A percentile compares a stretch with the other conserved stretches of the same genome.
These are phyloP conservation scores for Gastrodia elata DNA, from an alignment of 106 monocot species.

Conservation along the genomic window DNA sequence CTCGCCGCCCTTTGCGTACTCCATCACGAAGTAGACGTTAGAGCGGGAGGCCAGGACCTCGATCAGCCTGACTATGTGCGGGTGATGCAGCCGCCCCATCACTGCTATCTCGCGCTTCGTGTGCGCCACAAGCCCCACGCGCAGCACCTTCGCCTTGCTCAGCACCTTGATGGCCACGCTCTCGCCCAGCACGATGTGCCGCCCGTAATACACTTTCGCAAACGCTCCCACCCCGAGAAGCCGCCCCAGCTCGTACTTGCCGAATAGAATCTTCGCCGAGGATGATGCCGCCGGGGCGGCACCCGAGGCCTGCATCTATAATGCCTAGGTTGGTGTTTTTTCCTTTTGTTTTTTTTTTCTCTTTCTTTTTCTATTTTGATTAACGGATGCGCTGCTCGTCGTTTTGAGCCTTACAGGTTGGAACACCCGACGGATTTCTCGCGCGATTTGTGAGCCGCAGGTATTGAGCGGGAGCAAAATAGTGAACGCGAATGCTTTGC, in stretches of 20 bases:
- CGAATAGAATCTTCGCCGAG: slow-evolving; percentile 29
- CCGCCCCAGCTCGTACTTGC: slow-evolving; percentile 57
- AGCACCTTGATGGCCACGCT: slow-evolving; percentile 42
- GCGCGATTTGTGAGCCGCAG: too few relatives aligned
- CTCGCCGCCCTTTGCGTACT: slow-evolving; percentile 32
- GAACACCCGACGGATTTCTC: neutral
- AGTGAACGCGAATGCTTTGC: too few relatives aligned
- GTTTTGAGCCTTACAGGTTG: neutral
- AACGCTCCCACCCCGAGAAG: slow-evolving; percentile 61
- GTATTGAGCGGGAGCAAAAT: too few relatives aligned
- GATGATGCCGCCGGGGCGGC: neutral
- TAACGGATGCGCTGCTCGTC: neutral
- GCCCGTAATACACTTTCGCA: slow-evolving; percentile 76
- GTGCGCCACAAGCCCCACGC: slow-evolving; percentile 14
- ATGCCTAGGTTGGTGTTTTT: neutral
- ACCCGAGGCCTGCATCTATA: neutral
- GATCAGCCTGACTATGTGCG: slow-evolving; percentile 25
- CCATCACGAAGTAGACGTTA: slow-evolving; percentile 36
- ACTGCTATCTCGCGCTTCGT: slow-evolving; percentile 25
- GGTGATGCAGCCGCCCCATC: slow-evolving; percentile 32
- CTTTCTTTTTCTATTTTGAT: neutral
- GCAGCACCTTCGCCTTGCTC: slow-evolving; percentile 15
- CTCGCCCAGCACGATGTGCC: slow-evolving; percentile 18
- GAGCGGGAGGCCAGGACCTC: slow-evolving; percentile 40
- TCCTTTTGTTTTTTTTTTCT: neutral